Conservation (phyloP, 2,329 filamentous ascomycete genomes). For the Cladobotryum protrusum region DNA sequence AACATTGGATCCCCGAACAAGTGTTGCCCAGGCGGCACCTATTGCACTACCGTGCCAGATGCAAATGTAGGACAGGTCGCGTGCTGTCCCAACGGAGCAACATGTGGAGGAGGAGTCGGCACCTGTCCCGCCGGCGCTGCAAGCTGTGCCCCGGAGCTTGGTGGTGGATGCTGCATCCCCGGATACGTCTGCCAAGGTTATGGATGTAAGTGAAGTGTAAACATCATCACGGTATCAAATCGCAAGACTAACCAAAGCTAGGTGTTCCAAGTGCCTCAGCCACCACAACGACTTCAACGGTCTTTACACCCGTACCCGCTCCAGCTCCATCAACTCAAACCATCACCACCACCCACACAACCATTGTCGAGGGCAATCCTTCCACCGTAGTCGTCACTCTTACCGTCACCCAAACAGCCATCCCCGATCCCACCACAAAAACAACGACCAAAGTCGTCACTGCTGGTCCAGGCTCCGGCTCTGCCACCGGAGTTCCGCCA, state of each 20-base stretch:
- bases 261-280: slow-evolving; percentile 29
- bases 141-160: slow-evolving; percentile 57
- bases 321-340: slow-evolving; percentile 19
- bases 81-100: slow-evolving; percentile 63
- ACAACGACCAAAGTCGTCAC: slow-evolving; percentile 30
- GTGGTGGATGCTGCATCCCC: slow-evolving; percentile 70
- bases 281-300: slow-evolving; percentile 15
- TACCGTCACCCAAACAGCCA: slow-evolving; percentile 31
- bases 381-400: slow-evolving; percentile 37
- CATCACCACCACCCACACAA: slow-evolving; percentile 35
- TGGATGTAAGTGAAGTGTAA: slow-evolving; percentile 54
- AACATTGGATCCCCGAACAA: slow-evolving; percentile 61
- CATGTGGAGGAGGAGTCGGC: slow-evolving; percentile 57
- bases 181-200: slow-evolving; percentile 63
- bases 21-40: slow-evolving; percentile 63
- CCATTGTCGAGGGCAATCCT: slow-evolving; percentile 28
- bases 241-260: slow-evolving; percentile 9
- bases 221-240: neutral
- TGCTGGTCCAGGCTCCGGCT: slow-evolving; percentile 30
- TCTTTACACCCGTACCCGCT: slow-evolving; percentile 16
- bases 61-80: slow-evolving; percentile 62
- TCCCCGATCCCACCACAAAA: slow-evolving; percentile 31
- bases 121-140: slow-evolving; percentile 56
- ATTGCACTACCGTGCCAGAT: slow-evolving; percentile 59
- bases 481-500: slow-evolving; percentile 36